Conservation (phyloP, 2,329 filamentous ascomycete genomes). For the Curvularia spicifera region DNA sequence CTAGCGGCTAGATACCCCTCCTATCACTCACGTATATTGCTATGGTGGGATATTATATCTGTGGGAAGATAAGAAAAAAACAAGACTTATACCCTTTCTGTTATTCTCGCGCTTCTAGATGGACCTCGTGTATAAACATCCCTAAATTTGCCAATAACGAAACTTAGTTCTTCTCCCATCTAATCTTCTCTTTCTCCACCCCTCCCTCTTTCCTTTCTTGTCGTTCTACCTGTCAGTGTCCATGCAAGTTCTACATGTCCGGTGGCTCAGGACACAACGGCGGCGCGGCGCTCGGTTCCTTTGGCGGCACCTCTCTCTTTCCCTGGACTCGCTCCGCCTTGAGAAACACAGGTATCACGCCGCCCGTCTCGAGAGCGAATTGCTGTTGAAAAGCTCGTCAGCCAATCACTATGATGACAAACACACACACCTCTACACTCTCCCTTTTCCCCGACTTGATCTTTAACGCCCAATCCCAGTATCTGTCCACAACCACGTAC, state of each 20-base stretch:
- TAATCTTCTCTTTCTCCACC: no score
- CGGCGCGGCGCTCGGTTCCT: conserved; percentile 43
- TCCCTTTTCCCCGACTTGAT: no score
- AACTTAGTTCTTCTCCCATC: no score
- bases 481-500: no score
- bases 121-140: no score
- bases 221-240: background rate
- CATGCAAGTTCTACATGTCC: no score
- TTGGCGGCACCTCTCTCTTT: conserved; percentile 31
- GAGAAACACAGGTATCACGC: conserved; percentile 71
- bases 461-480: no score
- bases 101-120: no score
- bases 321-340: conserved; percentile 59
- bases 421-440: no score
- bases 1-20: background rate
- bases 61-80: background rate
- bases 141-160: no score
- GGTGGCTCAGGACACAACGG: conserved; percentile 38
- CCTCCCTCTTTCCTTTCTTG: background rate
- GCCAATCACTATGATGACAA: no score
- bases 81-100: no score
- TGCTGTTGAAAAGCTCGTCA: background rate
- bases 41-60: background rate
- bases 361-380: conserved; percentile 68
- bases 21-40: background rate